Percentiles rank a stretch among this genome's conserved stretches.
Conservation (phyloP, 306 rosid genomes). For the Inga oerstediana region DNA sequence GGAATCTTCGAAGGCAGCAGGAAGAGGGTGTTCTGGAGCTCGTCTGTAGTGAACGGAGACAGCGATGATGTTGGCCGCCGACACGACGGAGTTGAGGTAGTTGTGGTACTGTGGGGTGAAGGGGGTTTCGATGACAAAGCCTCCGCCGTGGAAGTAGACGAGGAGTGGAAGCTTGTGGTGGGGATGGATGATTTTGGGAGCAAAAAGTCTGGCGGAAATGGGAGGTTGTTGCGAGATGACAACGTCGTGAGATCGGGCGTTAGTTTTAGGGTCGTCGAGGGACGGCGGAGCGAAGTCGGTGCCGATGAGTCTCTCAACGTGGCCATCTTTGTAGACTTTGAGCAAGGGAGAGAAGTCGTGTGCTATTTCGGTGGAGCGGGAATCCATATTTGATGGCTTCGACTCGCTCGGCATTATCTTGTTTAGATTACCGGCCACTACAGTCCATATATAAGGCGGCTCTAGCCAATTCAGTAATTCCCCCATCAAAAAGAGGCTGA, state of each 20-base stretch:
- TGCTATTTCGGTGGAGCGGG: constrained; percentile 18
- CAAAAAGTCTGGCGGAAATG: constrained; percentile 39
- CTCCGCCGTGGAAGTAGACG: constrained; percentile 28
- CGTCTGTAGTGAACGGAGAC: constrained; percentile 9
- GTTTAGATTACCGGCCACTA: too few species aligned
- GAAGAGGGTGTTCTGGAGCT: constrained; percentile 25
- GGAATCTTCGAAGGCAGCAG: constrained; percentile 3
- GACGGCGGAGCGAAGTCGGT: constrained; percentile 22
- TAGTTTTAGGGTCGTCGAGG: constrained; percentile 33
- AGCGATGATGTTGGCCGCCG: background rate
- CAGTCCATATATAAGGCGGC: too few species aligned
- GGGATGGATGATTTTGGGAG: constrained; percentile 12
- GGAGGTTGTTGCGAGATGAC: constrained; percentile 23
- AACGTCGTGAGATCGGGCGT: constrained; percentile 39
- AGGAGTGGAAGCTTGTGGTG: background rate
- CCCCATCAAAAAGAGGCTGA: too few species aligned
- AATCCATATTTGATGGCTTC: background rate
- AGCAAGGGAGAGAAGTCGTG: constrained; percentile 22
- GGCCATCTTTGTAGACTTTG: constrained; percentile 45
- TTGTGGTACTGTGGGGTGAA: background rate
- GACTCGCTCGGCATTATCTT: too few species aligned
- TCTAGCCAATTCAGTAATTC: too few species aligned
- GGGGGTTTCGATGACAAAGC: background rate
- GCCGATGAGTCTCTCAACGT: constrained; percentile 17
- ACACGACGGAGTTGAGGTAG: background rate